phyloP scores from a whole-genome alignment of 148 eudicot species.

The Gaultheria prostrata region DNA sequence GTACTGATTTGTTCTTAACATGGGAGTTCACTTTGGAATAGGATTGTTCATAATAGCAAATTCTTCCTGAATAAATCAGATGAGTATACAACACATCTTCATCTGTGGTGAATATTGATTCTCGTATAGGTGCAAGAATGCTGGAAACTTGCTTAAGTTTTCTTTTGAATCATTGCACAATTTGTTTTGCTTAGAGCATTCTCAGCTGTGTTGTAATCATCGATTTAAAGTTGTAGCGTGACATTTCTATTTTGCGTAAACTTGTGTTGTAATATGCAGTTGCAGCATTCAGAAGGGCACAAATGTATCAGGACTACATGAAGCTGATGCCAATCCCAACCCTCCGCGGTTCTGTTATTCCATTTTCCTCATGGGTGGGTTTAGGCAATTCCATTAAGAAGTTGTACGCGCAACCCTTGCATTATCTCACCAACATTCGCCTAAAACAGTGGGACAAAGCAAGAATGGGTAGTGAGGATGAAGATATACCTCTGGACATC shows the following conservation, averaged over 20 bases:
- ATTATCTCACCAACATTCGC: conserved; percentile 67
- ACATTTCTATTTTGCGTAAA: neutral
- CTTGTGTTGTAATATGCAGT: conserved; percentile 29
- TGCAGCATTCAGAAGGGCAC: conserved; percentile 41
- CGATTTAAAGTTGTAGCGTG: neutral
- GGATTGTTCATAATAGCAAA: too few species aligned
- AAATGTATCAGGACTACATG: conserved; percentile 84
- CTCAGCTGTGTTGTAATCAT: neutral
- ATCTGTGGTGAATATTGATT: neutral
- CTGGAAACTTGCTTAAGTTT: too few species aligned
- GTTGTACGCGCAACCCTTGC: conserved; percentile 67
- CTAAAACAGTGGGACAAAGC: conserved; percentile 63
- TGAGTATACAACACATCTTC: too few species aligned
- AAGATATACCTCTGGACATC: conserved; percentile 43
- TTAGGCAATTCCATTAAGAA: conserved; percentile 60
- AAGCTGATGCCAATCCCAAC: conserved; percentile 55
- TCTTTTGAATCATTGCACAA: too few species aligned
- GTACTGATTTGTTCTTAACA: neutral
- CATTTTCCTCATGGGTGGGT: conserved; percentile 71
- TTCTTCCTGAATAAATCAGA: too few species aligned
- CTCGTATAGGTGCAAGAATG: too few species aligned
- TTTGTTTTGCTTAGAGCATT: neutral
- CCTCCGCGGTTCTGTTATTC: conserved; percentile 55
- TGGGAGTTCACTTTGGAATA: neutral
- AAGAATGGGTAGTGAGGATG: conserved; percentile 50